Evolutionary conservation across 129 eudicot genomes (phyloP), one percentile per base, ranked within the genome.

Genomic region (Mikania micrantha): DNA sequence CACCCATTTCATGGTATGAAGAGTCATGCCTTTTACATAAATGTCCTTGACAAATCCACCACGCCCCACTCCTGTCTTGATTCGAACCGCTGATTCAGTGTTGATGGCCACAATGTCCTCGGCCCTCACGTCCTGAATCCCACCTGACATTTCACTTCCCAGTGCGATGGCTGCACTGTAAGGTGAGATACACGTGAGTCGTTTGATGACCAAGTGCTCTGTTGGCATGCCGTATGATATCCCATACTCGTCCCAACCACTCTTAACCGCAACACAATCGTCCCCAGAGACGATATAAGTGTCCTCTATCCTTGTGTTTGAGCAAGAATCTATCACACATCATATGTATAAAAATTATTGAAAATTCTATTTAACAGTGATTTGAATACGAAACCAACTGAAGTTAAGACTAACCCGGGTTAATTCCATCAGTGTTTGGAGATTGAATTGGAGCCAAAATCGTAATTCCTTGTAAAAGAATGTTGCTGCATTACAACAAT

Each of bases 101-200:
- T 86, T 72, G 50, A 85, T 83, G 83, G 94, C 90, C 0, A 62
- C 50, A 1, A 84, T 82, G 27, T 90, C 90, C 39, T 90, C 83
- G 0, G 90, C 90, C 63, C 94, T 77, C 10, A 90, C 94, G 38
- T 90, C 94, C 5, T 76, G 78, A 22, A 86, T 86, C 42, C 96
- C 95, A 13, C 96, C 96, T 0, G 95, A 90, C 96, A 90, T 90
- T 62, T 86, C 96, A 32, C 94, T 86, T 65, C 96, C 96, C 16
- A 90, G 27, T 27, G 96, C 96, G 29, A 90, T 83, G 48, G 88
- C 94, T 0, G 96, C 94, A 54, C 96, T 86, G 67, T 84, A 81
- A n/a, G 90, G 95, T 0, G 96, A 90, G 39, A 85, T 86, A 64
- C 94, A 86, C 0, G 88, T 86, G 42, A 90, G 85, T 9, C 95